Evolutionary conservation across 2,329 filamentous ascomycete species (phyloP).

Genomic region (Aureobasidium sp.): DNA sequence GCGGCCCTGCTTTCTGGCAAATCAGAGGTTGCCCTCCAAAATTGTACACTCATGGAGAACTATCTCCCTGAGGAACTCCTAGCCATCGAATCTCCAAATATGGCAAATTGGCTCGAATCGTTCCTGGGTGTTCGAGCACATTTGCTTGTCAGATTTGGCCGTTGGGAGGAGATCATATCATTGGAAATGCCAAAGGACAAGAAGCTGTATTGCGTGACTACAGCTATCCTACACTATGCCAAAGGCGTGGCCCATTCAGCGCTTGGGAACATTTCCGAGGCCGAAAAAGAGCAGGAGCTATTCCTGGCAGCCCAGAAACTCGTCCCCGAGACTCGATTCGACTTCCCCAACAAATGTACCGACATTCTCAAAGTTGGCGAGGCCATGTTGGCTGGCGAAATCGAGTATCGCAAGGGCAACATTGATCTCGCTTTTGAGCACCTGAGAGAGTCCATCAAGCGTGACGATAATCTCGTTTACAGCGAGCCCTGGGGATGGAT

Average conservation of each 20-base stretch:
- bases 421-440: slow-evolving; percentile 52
- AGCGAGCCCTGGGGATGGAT: slow-evolving; percentile 75
- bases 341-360: slow-evolving; percentile 61
- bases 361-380: slow-evolving; percentile 55
- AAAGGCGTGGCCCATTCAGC: slow-evolving; percentile 62
- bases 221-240: slow-evolving; percentile 61
- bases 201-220: slow-evolving; percentile 61
- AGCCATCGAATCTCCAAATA: slow-evolving; percentile 49
- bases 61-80: slow-evolving; percentile 59
- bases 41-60: slow-evolving; percentile 51
- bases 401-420: slow-evolving; percentile 60
- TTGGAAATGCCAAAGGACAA: slow-evolving; percentile 52
- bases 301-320: slow-evolving; percentile 47
- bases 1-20: slow-evolving; percentile 71
- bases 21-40: slow-evolving; percentile 55
- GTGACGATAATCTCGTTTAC: slow-evolving; percentile 58
- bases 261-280: slow-evolving; percentile 47
- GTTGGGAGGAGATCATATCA: slow-evolving; percentile 59
- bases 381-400: slow-evolving; percentile 65
- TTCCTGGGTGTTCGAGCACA: slow-evolving; percentile 64
- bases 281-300: slow-evolving; percentile 36
- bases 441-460: slow-evolving; percentile 49
- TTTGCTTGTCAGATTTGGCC: slow-evolving; percentile 66
- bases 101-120: slow-evolving; percentile 73
- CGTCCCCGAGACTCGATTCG: slow-evolving; percentile 55